A percentile compares a stretch with the other conserved stretches of the same genome.
Evolutionary conservation across 1,284 basidiomycete species (phyloP).

Genomic region (Rhizopogon hawkerae): DNA sequence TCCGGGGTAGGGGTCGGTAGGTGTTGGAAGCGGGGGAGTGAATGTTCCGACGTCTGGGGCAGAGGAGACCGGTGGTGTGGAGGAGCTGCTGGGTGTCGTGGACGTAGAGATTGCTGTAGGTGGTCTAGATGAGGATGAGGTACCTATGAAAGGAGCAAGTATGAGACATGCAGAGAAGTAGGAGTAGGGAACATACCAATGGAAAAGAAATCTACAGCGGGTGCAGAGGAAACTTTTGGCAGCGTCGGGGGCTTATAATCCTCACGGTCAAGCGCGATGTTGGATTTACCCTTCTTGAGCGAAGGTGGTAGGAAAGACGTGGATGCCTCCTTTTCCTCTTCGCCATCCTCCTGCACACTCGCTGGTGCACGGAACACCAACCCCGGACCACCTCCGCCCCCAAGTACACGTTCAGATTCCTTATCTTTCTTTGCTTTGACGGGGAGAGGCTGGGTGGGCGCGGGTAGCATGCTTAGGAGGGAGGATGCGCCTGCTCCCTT

Average conservation of each 20-base stretch:
- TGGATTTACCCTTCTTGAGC: slow-evolving; percentile 48
- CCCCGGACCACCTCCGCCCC: slow-evolving; percentile 52
- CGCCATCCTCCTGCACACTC: slow-evolving; percentile 9
- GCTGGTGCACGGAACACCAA: slow-evolving; percentile 43
- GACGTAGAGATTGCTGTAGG: slow-evolving; percentile 6
- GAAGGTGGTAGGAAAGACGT: slow-evolving; percentile 51
- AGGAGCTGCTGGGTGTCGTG: slow-evolving; percentile 4
- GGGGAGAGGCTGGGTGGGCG: slow-evolving; percentile 50
- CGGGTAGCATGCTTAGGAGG: slow-evolving; percentile 65
- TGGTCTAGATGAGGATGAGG: slow-evolving; percentile 16
- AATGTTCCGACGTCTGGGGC: slow-evolving; percentile 66
- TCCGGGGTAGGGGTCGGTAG: slow-evolving; percentile 75
- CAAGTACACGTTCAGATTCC: slow-evolving; percentile 45
- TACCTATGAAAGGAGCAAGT: background rate
- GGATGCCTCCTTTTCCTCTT: slow-evolving; percentile 11
- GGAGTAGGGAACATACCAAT: slow-evolving; percentile 28
- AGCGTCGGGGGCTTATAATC: slow-evolving; percentile 19
- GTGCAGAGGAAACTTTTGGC: slow-evolving; percentile 25
- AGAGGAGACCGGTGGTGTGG: slow-evolving; percentile 39
- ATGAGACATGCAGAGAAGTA: slow-evolving; percentile 1
- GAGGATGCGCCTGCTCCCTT: slow-evolving; percentile 49
- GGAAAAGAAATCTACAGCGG: slow-evolving; percentile 62
- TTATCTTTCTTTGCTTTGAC: slow-evolving; percentile 14
- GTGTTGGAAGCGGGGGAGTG: slow-evolving; percentile 66
- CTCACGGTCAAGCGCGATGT: slow-evolving; percentile 53